phyloP scores from a whole-genome alignment of 495 filamentous ascomycete genomes.

The Penicillium chermesinum region DNA sequence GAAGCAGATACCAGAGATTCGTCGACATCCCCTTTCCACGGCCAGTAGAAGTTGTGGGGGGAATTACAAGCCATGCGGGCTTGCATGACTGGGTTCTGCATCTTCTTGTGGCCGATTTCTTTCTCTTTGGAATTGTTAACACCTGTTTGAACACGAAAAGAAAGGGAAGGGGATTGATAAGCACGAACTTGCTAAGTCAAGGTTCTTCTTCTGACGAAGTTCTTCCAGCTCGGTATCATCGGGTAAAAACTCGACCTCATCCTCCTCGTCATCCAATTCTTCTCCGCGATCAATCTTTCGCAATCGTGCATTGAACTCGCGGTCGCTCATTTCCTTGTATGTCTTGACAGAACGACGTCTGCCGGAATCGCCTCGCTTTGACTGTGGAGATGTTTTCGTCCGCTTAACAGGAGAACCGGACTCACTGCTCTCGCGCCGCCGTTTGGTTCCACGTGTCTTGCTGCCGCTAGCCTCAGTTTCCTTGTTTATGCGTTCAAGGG shows the following conservation, averaged over 20 bases:
- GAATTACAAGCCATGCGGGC: slow-evolving; percentile 87
- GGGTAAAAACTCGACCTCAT: slow-evolving; percentile 48
- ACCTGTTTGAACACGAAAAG: neutral
- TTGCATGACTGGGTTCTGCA: slow-evolving; percentile 93
- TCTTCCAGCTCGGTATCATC: slow-evolving; percentile 55
- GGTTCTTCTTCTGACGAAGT: slow-evolving; percentile 60
- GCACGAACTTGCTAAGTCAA: slow-evolving; percentile 75
- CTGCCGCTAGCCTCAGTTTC: slow-evolving; percentile 75
- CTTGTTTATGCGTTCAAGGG: slow-evolving; percentile 88
- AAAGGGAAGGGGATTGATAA: too few species aligned
- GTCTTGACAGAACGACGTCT: slow-evolving; percentile 46
- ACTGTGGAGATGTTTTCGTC: slow-evolving; percentile 63
- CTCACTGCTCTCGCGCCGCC: slow-evolving; percentile 89
- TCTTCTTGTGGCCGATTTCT: slow-evolving; percentile 84
- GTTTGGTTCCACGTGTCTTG: slow-evolving; percentile 70
- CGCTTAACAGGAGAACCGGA: slow-evolving; percentile 70
- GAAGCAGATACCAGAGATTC: slow-evolving; percentile 77
- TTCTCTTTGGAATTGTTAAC: slow-evolving; percentile 46
- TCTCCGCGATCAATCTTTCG: slow-evolving; percentile 46
- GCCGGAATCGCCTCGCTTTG: slow-evolving; percentile 38
- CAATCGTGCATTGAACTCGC: slow-evolving; percentile 65
- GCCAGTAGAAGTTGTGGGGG: slow-evolving; percentile 96
- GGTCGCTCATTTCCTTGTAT: slow-evolving; percentile 73
- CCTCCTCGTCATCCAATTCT: slow-evolving; percentile 49
- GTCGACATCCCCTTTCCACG: slow-evolving; percentile 64